Evolutionary conservation across 257 asterid species (phyloP).

Genomic region (Cruciata laevipes): DNA sequence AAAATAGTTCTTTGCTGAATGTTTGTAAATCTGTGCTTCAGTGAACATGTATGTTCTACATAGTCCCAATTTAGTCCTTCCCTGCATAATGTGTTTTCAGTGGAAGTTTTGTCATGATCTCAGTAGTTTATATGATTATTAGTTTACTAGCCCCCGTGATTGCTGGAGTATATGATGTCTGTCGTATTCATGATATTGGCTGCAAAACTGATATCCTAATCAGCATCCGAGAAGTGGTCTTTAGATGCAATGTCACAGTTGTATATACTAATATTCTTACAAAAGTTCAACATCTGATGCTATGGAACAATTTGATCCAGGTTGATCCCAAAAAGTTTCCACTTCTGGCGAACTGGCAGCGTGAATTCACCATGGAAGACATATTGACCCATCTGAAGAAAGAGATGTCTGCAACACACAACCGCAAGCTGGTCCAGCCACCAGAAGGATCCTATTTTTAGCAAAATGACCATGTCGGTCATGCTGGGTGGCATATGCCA

Average conservation of each 20-base stretch:
- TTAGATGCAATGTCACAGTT: no score
- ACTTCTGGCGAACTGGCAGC: constrained; percentile 67
- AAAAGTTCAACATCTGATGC: constrained; percentile 5
- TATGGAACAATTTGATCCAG: constrained; percentile 22
- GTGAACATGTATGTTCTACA: neutral
- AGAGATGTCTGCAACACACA: constrained; percentile 61
- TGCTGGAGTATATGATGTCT: no score
- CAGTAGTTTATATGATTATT: no score
- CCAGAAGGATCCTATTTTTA: constrained; percentile 87
- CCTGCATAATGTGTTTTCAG: neutral
- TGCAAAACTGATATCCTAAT: no score
- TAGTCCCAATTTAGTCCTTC: neutral
- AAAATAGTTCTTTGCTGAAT: neutral
- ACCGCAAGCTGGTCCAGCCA: constrained; percentile 72
- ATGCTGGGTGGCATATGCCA: constrained; percentile 8
- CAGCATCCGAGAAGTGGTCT: neutral
- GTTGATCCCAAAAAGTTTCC: constrained; percentile 73
- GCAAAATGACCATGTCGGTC: constrained; percentile 23
- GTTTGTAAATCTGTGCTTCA: neutral
- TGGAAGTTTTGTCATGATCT: no score
- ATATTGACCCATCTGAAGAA: constrained; percentile 53
- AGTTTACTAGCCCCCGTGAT: no score
- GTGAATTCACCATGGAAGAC: constrained; percentile 74
- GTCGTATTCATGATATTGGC: no score
- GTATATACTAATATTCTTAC: neutral